A percentile compares a stretch with the other conserved stretches of the same genome.
Evolutionary conservation across 2,329 filamentous ascomycete genomes (phyloP).

Genomic region (Aureobasidium sp.): DNA sequence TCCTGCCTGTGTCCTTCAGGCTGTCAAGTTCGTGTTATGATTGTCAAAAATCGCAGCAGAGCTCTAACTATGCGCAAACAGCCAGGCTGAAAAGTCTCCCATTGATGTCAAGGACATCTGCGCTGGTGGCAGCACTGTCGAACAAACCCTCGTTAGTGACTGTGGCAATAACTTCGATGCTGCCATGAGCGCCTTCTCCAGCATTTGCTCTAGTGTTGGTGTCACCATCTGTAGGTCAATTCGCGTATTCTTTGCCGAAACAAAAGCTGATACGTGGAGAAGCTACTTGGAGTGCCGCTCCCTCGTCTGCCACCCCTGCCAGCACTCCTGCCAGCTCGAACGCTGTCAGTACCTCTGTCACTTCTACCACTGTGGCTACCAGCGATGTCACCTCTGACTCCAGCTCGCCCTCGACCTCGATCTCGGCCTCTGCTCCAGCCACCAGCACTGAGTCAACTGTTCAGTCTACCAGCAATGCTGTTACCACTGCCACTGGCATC

Average conservation of each 20-base stretch:
- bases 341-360: not conserved
- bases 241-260: not conserved
- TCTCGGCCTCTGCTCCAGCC: slow-evolving; percentile 2
- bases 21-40: slow-evolving; percentile 40
- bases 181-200: slow-evolving; percentile 27
- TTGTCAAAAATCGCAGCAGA: not conserved
- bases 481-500: not conserved
- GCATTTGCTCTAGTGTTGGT: slow-evolving; percentile 28
- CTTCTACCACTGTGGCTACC: not conserved
- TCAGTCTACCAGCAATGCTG: not conserved
- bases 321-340: slow-evolving; percentile 13
- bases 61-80: slow-evolving; percentile 15
- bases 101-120: slow-evolving; percentile 29
- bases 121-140: slow-evolving; percentile 24
- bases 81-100: slow-evolving; percentile 27
- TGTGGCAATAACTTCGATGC: slow-evolving; percentile 25
- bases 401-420: not conserved
- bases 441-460: not conserved
- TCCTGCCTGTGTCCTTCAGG: slow-evolving; percentile 45
- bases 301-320: slow-evolving; percentile 12
- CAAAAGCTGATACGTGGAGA: not conserved
- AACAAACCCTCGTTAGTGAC: slow-evolving; percentile 24
- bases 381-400: slow-evolving; percentile 11
- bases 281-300: slow-evolving; percentile 18
- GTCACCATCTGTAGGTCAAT: slow-evolving; percentile 24